phyloP scores from a whole-genome alignment of 202 grass and related monocot species.

The Digitaria exilis region DNA sequence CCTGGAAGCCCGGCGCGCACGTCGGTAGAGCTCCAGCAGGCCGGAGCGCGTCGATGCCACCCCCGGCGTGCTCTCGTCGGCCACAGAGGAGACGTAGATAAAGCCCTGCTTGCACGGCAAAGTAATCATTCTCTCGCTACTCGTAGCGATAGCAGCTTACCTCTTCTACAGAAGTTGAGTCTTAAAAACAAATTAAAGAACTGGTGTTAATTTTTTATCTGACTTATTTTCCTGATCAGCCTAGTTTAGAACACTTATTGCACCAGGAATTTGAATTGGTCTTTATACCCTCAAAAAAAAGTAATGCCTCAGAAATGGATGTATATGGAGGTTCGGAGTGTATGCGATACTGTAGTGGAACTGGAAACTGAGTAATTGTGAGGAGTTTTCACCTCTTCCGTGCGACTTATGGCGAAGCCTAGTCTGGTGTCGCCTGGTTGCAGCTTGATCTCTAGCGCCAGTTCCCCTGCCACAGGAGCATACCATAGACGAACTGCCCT shows the following conservation, averaged over 20 bases:
- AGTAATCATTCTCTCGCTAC: background rate
- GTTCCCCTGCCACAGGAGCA: slow-evolving; percentile 51
- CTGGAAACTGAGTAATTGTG: background rate
- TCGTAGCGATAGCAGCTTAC: background rate
- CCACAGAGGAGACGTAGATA: slow-evolving; percentile 26
- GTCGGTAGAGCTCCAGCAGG: slow-evolving; percentile 20
- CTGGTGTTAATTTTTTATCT: background rate
- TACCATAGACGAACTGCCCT: slow-evolving; percentile 64
- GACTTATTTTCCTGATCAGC: background rate
- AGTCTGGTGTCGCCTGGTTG: slow-evolving; percentile 61
- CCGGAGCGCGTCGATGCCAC: slow-evolving; percentile 20
- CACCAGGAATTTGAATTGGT: background rate
- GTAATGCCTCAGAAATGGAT: background rate
- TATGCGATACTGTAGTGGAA: too few relatives aligned
- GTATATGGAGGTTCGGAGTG: background rate
- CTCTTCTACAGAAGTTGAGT: background rate
- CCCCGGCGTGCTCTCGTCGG: slow-evolving; percentile 22
- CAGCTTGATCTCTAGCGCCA: slow-evolving; percentile 64
- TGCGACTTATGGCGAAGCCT: slow-evolving; percentile 73
- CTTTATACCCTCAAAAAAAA: background rate
- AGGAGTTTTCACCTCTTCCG: slow-evolving; percentile 39
- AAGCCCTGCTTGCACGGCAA: slow-evolving; percentile 7
- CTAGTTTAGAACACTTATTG: background rate
- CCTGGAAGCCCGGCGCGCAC: background rate
- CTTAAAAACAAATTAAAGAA: background rate